Percentiles rank a stretch among this genome's conserved stretches.
phyloP scores from a whole-genome alignment of 768 basidiomycete genomes.

The Russula vinacea region DNA sequence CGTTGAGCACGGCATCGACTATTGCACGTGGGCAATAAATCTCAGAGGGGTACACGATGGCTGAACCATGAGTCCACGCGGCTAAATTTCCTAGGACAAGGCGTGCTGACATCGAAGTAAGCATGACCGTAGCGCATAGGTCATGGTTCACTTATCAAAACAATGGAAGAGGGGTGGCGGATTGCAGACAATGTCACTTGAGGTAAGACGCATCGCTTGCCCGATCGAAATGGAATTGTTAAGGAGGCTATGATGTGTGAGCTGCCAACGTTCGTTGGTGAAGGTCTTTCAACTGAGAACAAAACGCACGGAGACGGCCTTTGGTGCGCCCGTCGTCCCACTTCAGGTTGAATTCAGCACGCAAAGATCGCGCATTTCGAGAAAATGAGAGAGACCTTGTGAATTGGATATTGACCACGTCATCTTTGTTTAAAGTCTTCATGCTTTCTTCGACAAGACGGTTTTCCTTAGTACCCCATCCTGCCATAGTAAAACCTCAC shows the following conservation, averaged over 20 bases:
- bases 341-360: constrained; percentile 39
- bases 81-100: constrained; percentile 80
- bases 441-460: constrained; percentile 44
- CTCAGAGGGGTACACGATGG: constrained; percentile 71
- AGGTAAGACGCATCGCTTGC: constrained; percentile 64
- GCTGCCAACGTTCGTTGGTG: constrained; percentile 38
- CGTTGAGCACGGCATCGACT: constrained; percentile 64
- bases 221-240: constrained; percentile 75
- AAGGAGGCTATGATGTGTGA: constrained; percentile 75
- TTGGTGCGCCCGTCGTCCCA: constrained; percentile 77
- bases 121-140: not conserved
- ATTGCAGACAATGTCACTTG: constrained; percentile 72
- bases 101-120: constrained; percentile 42
- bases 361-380: constrained; percentile 3
- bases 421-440: constrained; percentile 51
- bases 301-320: constrained; percentile 70
- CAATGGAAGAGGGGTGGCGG: constrained; percentile 84
- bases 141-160: constrained; percentile 64
- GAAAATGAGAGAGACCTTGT: constrained; percentile 54
- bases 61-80: constrained; percentile 69
- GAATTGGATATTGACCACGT: constrained; percentile 80
- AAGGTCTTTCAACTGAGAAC: not conserved
- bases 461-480: constrained; percentile 46
- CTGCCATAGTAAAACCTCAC: constrained; percentile 67
- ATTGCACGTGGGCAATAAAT: constrained; percentile 61